Base-by-base conservation (phyloP, 371 early-diverging fungal species). In the Scutellospora calospora region DNA sequence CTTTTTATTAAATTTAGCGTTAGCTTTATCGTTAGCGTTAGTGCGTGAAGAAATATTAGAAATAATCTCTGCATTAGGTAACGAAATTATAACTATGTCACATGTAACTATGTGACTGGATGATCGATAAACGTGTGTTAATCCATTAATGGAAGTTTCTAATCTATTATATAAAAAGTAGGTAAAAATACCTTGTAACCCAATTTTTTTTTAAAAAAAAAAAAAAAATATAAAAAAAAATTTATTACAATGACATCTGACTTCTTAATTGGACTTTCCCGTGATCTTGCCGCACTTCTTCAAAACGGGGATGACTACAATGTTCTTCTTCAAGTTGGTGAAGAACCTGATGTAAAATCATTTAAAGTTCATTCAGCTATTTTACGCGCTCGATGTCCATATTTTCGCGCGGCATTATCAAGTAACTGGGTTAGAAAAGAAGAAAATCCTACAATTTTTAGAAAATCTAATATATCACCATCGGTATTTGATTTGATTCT, bases 261-360 rank as follows among this genome's bases (percentile, higher is more conserved):
- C 14, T 77, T 63, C 51, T 77, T 63, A 16, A 11, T 57, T 35
- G 38, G 41, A 35, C 79, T 78, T 54, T 65, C 79, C 33, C 18
- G 59, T 22, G 57, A 78, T 54, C 55, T 78, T 66, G 45, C 3
- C 5, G 25, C 6, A 31, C 55, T 78, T 38, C 68, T 78, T 51
- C 62, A 78, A 52, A 22, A 54, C 31, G 66, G n/a, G 16, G 78
- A 78, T 54, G 78, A 78, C 35, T 78, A 59, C 22, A 65, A 78
- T 31, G 78, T 78, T 22, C 33, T 65, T 16, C 41, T 78, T 35
- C 38, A 65, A 52, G 78, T 33, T 6, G 78, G 78, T 29, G 55
- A 62, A 14, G 69, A 31, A 22, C 22, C 22, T 38, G 25, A 68
- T 41, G 5, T 11, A 38, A 68, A 68, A 68, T n/a, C 20, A 25